A percentile compares a stretch with the other conserved stretches of the same genome.
These are phyloP conservation scores for Paramecium pentaurelia DNA, from an alignment of 73 alveolate species.

Conservation along the genomic window DNA sequence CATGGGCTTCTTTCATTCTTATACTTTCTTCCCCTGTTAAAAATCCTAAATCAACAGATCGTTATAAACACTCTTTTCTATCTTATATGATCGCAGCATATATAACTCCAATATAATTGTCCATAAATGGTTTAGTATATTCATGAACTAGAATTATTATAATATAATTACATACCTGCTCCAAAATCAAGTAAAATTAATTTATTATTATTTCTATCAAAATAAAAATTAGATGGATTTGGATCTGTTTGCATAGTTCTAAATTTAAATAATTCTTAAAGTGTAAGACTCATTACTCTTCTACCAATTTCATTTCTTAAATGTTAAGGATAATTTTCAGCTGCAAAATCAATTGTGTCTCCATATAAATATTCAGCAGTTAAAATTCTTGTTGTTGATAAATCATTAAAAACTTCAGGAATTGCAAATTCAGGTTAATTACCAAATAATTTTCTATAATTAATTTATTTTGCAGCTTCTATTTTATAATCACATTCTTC, in stretches of 20 bases:
- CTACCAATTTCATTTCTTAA: conserved; percentile 74
- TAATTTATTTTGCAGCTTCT: conserved; percentile 69
- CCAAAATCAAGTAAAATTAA: conserved; percentile 80
- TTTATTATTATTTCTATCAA: conserved; percentile 58
- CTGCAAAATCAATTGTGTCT: conserved; percentile 44
- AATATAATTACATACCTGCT: conserved; percentile 50
- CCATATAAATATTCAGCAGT: conserved; percentile 79
- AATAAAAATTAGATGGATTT: conserved; percentile 80
- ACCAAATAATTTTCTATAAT: conserved; percentile 53
- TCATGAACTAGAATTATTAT: conserved; percentile 39
- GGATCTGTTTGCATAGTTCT: conserved; percentile 86
- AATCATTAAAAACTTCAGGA: conserved; percentile 68
- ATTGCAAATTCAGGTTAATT: conserved; percentile 50
- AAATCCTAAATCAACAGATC: conserved; percentile 65
- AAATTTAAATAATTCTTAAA: conserved; percentile 75
- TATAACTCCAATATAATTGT: conserved; percentile 67
- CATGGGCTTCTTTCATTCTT: conserved; percentile 79
- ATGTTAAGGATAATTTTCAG: conserved; percentile 61
- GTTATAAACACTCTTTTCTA: conserved; percentile 55
- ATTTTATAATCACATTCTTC: conserved; percentile 72
- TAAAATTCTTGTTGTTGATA: conserved; percentile 68
- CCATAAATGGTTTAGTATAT: conserved; percentile 64
- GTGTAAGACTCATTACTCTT: conserved; percentile 65
- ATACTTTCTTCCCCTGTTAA: conserved; percentile 84
- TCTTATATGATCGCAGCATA: conserved; percentile 69